These are phyloP conservation scores for Dendrothele bispora DNA, from an alignment of 768 basidiomycete genomes.

Conservation along the genomic window DNA sequence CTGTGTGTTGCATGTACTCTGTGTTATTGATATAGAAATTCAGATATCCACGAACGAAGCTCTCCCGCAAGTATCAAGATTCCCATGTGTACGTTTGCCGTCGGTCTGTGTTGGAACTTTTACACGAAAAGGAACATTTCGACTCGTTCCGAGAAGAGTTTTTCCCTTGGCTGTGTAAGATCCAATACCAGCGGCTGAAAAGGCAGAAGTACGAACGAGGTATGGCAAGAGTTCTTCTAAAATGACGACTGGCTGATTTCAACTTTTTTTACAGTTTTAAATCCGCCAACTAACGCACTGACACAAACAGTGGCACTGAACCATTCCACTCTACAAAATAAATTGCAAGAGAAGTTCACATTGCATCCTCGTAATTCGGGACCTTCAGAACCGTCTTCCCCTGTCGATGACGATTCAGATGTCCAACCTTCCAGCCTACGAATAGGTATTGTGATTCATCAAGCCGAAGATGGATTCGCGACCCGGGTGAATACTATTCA, in stretches of 20 bases:
- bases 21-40: slow-evolving; percentile 5
- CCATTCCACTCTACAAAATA: slow-evolving; percentile 54
- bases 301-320: slow-evolving; percentile 52
- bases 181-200: slow-evolving; percentile 70
- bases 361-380: slow-evolving; percentile 6
- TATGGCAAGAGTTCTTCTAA: slow-evolving; percentile 23
- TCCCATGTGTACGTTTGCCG: slow-evolving; percentile 92
- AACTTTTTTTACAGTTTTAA: slow-evolving; percentile 38
- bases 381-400: slow-evolving; percentile 39
- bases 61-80: slow-evolving; percentile 73
- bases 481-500: slow-evolving; percentile 77
- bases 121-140: slow-evolving; percentile 67
- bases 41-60: slow-evolving; percentile 70
- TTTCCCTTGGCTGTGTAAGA: slow-evolving; percentile 88
- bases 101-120: slow-evolving; percentile 66
- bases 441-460: slow-evolving; percentile 64
- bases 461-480: slow-evolving; percentile 51
- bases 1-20: not conserved
- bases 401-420: slow-evolving; percentile 34
- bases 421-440: slow-evolving; percentile 48
- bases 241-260: not conserved
- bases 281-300: slow-evolving; percentile 39
- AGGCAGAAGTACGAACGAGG: slow-evolving; percentile 58
- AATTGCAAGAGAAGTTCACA: slow-evolving; percentile 14
- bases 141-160: slow-evolving; percentile 90